These are phyloP conservation scores for Aspergillus homomorphus DNA, from an alignment of 495 filamentous ascomycete genomes.

Conservation along the genomic window DNA sequence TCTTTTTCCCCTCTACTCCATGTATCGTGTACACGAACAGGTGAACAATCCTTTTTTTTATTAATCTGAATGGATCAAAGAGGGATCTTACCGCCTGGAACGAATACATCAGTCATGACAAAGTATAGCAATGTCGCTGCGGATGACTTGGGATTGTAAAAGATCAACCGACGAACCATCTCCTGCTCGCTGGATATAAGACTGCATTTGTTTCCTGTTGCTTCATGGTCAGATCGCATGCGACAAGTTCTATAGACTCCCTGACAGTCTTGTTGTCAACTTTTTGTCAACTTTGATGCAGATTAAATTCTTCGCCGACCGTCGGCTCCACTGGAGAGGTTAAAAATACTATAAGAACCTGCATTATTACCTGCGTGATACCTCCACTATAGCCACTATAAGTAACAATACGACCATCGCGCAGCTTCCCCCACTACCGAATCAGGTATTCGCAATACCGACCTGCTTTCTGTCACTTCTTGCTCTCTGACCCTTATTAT, in stretches of 20 bases:
- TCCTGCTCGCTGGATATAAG: not conserved
- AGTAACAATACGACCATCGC: not conserved
- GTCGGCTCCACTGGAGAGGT: not conserved
- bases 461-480: slow-evolving; percentile 5
- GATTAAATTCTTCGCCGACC: not conserved
- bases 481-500: slow-evolving; percentile 1
- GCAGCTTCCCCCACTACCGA: slow-evolving; percentile 2
- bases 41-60: not conserved
- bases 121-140: not conserved
- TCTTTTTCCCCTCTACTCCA: not conserved
- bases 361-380: not conserved
- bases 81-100: slow-evolving; percentile 1
- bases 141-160: not conserved
- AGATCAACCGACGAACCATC: not conserved
- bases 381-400: not conserved
- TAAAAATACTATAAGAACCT: not conserved
- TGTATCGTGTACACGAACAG: not conserved
- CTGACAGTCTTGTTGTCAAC: not conserved
- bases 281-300: not conserved
- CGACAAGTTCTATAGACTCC: not conserved
- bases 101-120: not conserved
- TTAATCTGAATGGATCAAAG: not conserved
- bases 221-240: not conserved
- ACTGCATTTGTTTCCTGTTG: not conserved
- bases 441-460: slow-evolving; percentile 14